These are phyloP conservation scores for Erysimum cheiranthoides DNA, from an alignment of 345 rosid species.

Conservation along the genomic window DNA sequence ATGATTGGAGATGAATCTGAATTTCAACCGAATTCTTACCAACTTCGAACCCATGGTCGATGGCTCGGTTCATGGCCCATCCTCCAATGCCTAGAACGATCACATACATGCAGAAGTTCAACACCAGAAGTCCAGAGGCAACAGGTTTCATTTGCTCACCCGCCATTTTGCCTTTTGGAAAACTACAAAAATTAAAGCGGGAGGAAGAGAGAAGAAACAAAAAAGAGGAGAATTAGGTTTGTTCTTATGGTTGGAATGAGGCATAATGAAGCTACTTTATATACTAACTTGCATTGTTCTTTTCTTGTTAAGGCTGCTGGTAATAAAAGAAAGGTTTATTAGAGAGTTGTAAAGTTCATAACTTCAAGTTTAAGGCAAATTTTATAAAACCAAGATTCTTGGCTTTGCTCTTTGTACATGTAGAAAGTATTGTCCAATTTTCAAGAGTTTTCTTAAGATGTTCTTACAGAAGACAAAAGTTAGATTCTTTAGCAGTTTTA, in stretches of 20 bases:
- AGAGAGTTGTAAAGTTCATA: conserved; percentile 66
- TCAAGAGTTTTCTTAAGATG: conserved; percentile 25
- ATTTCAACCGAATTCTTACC: conserved; percentile 51
- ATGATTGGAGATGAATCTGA: background rate
- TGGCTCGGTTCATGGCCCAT: conserved; percentile 95
- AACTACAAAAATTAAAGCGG: background rate
- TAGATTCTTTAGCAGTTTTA: conserved; percentile 43
- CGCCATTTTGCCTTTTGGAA: conserved; percentile 54
- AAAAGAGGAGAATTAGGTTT: conserved; percentile 3
- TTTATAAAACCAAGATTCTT: conserved; percentile 38
- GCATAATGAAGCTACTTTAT: conserved; percentile 37
- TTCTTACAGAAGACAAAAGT: conserved; percentile 45
- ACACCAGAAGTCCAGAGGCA: conserved; percentile 66
- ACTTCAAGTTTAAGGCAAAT: conserved; percentile 69
- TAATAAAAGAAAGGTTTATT: conserved; percentile 39
- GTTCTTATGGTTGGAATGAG: conserved; percentile 41
- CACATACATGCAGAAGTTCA: conserved; percentile 85
- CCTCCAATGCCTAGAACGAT: conserved; percentile 78
- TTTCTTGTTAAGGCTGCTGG: conserved; percentile 77
- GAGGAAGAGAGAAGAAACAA: conserved; percentile 27
- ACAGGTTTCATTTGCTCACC: conserved; percentile 56
- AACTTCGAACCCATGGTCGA: conserved; percentile 77
- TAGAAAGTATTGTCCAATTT: conserved; percentile 37
- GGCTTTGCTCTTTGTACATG: conserved; percentile 47
- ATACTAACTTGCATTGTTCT: conserved; percentile 56